Evolutionary conservation across 139 green algal genomes (phyloP).

Genomic region (Chlorella sp.): DNA sequence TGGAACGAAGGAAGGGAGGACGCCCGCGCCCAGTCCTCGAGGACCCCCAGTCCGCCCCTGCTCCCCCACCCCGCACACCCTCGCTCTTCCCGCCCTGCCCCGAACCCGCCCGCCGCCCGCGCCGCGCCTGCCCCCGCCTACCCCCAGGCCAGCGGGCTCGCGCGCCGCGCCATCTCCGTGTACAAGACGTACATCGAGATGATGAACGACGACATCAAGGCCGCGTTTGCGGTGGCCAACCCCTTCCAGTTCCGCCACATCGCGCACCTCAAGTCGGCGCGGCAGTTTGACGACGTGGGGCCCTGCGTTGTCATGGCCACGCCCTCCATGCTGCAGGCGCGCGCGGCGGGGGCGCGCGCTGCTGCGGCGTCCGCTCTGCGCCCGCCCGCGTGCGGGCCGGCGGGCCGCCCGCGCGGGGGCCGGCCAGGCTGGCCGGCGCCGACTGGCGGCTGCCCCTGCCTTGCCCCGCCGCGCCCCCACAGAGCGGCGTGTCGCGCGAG

Average conservation of each 20-base stretch:
- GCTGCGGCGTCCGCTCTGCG: too few relatives aligned
- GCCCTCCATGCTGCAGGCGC: conserved; percentile 87
- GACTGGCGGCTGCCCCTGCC: conserved; percentile 9
- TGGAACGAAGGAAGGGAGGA: too few relatives aligned
- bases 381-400: too few relatives aligned
- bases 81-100: not conserved
- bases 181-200: conserved; percentile 97
- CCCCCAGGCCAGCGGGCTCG: conserved; percentile 69
- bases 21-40: too few relatives aligned
- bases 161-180: conserved; percentile 75
- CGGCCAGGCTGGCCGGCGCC: too few relatives aligned
- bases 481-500: conserved; percentile 77
- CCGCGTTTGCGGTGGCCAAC: conserved; percentile 85
- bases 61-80: too few relatives aligned
- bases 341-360: too few relatives aligned
- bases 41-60: too few relatives aligned
- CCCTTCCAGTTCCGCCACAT: conserved; percentile 98
- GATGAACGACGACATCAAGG: conserved; percentile 96
- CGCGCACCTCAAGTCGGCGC: conserved; percentile 69
- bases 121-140: too few relatives aligned
- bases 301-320: conserved; percentile 97
- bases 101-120: not conserved
- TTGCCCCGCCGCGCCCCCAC: not conserved
- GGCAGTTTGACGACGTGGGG: conserved; percentile 78
- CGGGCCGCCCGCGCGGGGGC: too few relatives aligned